phyloP scores from a whole-genome alignment of 192 early-diverging fungal species.

The Coemansia reversa region DNA sequence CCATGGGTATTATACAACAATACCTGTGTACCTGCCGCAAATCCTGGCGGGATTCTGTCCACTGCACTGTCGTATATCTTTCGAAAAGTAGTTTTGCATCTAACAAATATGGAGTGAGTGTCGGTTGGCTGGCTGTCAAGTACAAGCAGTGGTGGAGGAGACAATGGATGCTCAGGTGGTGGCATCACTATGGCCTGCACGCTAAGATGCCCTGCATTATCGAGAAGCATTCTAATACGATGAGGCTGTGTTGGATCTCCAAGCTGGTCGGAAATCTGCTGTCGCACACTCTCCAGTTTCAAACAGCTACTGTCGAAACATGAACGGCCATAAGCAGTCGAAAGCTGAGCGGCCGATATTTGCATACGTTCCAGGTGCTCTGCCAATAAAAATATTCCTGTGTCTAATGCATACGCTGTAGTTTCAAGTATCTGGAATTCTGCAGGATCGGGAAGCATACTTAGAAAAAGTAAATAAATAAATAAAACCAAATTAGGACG shows the following conservation, averaged over 20 bases:
- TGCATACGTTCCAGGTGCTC: conserved; percentile 34
- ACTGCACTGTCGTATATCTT: conserved; percentile 27
- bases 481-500: no score
- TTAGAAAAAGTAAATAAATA: not conserved
- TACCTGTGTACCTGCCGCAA: conserved; percentile 25
- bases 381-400: conserved; percentile 23
- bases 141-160: conserved; percentile 16
- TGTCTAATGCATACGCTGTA: conserved; percentile 13
- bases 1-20: conserved; percentile 26
- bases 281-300: not conserved
- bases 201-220: conserved; percentile 12
- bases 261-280: not conserved
- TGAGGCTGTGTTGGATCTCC: not conserved
- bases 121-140: conserved; percentile 24
- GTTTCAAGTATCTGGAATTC: conserved; percentile 43
- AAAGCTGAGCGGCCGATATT: conserved; percentile 13
- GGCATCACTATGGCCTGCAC: conserved; percentile 25
- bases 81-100: conserved; percentile 47
- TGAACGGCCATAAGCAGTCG: not conserved
- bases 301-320: conserved; percentile 5
- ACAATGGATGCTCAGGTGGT: not conserved
- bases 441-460: conserved; percentile 19
- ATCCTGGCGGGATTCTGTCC: not conserved
- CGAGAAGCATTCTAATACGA: conserved; percentile 32
- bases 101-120: conserved; percentile 27